phyloP scores from a whole-genome alignment of 2,329 filamentous ascomycete genomes.

The Penicillium expansum region DNA sequence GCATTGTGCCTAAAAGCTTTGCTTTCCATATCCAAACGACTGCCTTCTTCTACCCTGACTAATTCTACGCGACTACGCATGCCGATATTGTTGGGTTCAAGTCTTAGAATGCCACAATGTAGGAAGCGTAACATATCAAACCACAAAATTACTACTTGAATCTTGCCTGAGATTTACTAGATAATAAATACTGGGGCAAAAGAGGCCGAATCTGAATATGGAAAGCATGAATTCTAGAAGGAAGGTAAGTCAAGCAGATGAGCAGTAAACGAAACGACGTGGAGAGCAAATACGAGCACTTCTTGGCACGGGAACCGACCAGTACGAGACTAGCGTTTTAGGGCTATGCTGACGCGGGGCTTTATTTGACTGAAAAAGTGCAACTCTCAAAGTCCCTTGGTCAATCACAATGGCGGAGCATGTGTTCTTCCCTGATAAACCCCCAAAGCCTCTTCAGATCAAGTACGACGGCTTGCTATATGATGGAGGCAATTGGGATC shows the following conservation, averaged over 20 bases:
- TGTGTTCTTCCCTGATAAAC: not conserved
- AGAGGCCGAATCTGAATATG: not conserved
- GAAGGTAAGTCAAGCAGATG: not conserved
- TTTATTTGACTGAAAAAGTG: not conserved
- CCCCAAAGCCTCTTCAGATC: not conserved
- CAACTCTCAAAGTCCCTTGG: not conserved
- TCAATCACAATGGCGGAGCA: not conserved
- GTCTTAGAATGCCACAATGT: not conserved
- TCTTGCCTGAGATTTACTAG: not conserved
- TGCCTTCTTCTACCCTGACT: not conserved
- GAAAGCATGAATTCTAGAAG: not conserved
- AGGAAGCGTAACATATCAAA: not conserved
- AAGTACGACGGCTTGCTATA: not conserved
- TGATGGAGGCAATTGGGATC: not conserved
- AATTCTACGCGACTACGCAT: not conserved
- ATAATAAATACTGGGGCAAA: not conserved
- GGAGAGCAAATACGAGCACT: not conserved
- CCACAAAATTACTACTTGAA: not conserved
- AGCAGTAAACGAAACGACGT: not conserved
- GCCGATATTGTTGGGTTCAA: not conserved
- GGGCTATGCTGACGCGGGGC: not conserved
- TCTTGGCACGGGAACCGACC: not conserved
- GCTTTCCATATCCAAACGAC: not conserved
- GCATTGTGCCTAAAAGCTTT: not conserved
- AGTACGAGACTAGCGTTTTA: not conserved